Evolutionary conservation across 495 filamentous ascomycete species (phyloP).

Genomic region (Penicillium roqueforti): DNA sequence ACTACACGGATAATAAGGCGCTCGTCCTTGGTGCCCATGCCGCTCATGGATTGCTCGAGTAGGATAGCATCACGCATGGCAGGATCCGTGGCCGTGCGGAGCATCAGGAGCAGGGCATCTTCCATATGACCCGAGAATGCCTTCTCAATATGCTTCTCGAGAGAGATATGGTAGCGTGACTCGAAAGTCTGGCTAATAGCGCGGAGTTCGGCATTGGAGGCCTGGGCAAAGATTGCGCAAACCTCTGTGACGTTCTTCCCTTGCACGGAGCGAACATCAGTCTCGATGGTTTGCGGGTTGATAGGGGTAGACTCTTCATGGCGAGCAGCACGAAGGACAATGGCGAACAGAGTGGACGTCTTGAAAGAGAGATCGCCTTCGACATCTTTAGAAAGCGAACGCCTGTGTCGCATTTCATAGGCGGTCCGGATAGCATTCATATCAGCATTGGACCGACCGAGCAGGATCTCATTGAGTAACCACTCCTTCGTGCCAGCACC

Average conservation of each 20-base stretch:
- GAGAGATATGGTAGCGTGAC: slow-evolving; percentile 55
- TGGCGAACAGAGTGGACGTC: slow-evolving; percentile 75
- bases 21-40: slow-evolving; percentile 80
- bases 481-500: slow-evolving; percentile 83
- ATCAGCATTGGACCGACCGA: slow-evolving; percentile 80
- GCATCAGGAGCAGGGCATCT: slow-evolving; percentile 71
- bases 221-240: slow-evolving; percentile 66
- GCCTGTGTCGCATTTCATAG: slow-evolving; percentile 62
- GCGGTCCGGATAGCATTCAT: slow-evolving; percentile 72
- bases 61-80: slow-evolving; percentile 75
- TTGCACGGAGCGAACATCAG: slow-evolving; percentile 68
- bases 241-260: slow-evolving; percentile 67
- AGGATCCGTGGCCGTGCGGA: slow-evolving; percentile 71
- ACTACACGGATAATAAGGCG: slow-evolving; percentile 70
- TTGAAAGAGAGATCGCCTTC: slow-evolving; percentile 76
- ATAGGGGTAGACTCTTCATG: slow-evolving; percentile 73
- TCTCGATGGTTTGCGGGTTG: slow-evolving; percentile 62
- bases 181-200: slow-evolving; percentile 72
- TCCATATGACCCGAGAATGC: slow-evolving; percentile 94
- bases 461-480: slow-evolving; percentile 78
- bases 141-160: slow-evolving; percentile 69
- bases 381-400: slow-evolving; percentile 63
- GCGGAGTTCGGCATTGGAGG: slow-evolving; percentile 73
- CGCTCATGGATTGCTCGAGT: slow-evolving; percentile 82
- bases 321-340: slow-evolving; percentile 65